A percentile compares a stretch with the other conserved stretches of the same genome.
phyloP scores from a whole-genome alignment of 2,329 filamentous ascomycete species.

The Ciborinia camelliae region DNA sequence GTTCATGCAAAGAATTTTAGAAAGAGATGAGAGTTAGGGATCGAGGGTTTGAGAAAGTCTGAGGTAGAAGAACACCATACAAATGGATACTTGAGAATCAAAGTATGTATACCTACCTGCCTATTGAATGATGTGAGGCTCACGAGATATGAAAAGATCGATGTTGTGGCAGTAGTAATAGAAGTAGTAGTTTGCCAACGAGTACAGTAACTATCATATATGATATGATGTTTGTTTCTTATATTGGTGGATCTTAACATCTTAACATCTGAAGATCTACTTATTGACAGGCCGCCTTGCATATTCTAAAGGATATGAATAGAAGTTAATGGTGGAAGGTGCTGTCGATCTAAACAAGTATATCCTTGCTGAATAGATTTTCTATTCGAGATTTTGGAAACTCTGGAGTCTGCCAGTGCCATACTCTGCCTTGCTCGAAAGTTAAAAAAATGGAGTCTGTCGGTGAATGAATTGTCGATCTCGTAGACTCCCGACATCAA shows the following conservation, averaged over 20 bases:
- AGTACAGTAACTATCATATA: too few species aligned
- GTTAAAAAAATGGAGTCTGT: not conserved
- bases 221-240: too few species aligned
- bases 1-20: constrained; percentile 12
- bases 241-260: too few species aligned
- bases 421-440: not conserved
- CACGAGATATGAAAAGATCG: not conserved
- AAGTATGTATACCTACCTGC: not conserved
- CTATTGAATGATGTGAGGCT: not conserved
- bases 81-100: not conserved
- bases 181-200: too few species aligned
- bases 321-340: too few species aligned
- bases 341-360: too few species aligned
- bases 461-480: not conserved
- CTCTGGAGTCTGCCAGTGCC: too few species aligned
- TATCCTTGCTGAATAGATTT: not conserved
- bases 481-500: not conserved
- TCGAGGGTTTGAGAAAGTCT: not conserved
- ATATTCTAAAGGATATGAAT: not conserved
- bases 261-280: too few species aligned
- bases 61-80: not conserved
- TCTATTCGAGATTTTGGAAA: not conserved
- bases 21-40: constrained; percentile 1
- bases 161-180: too few species aligned
- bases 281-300: constrained; percentile 2